phyloP scores from a whole-genome alignment of 306 rosid genomes.

The Glycyrrhiza uralensis region DNA sequence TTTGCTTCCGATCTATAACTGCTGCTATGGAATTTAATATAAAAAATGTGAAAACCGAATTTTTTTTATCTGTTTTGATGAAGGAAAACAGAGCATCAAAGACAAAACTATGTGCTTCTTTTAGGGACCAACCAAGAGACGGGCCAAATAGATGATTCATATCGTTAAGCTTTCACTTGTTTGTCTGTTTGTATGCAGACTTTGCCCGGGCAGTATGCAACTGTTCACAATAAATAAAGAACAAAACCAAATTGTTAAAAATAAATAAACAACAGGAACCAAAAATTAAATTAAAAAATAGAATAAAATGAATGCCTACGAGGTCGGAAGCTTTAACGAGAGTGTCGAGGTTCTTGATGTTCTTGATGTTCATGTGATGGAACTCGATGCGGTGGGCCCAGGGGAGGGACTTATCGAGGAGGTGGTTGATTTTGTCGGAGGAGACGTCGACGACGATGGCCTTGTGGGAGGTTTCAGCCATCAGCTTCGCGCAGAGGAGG shows the following conservation, averaged over 20 bases:
- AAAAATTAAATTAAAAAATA: too few relatives aligned
- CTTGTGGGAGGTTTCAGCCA: slow-evolving; percentile 68
- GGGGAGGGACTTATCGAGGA: slow-evolving; percentile 48
- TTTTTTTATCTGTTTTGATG: not conserved
- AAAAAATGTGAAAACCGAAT: not conserved
- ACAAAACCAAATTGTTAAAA: not conserved
- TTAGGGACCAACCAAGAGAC: too few relatives aligned
- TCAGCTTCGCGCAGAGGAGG: slow-evolving; percentile 76
- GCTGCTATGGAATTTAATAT: not conserved
- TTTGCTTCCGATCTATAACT: slow-evolving; percentile 4
- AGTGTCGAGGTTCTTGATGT: slow-evolving; percentile 77
- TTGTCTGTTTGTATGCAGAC: too few relatives aligned
- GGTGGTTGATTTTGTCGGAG: slow-evolving; percentile 71
- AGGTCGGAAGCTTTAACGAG: slow-evolving; percentile 78
- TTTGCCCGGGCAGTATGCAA: too few relatives aligned
- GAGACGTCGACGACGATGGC: slow-evolving; percentile 67
- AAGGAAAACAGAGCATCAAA: not conserved
- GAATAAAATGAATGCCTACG: too few relatives aligned
- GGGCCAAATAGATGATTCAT: too few relatives aligned
- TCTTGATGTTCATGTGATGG: slow-evolving; percentile 84
- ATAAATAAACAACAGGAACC: not conserved
- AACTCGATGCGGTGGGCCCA: slow-evolving; percentile 80
- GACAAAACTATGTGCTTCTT: not conserved
- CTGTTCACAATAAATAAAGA: not conserved
- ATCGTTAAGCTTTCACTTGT: too few relatives aligned